Percentiles rank a stretch among this genome's conserved stretches.
These are phyloP conservation scores for Penicillium verhagenii DNA, from an alignment of 495 filamentous ascomycete species.

Conservation along the genomic window DNA sequence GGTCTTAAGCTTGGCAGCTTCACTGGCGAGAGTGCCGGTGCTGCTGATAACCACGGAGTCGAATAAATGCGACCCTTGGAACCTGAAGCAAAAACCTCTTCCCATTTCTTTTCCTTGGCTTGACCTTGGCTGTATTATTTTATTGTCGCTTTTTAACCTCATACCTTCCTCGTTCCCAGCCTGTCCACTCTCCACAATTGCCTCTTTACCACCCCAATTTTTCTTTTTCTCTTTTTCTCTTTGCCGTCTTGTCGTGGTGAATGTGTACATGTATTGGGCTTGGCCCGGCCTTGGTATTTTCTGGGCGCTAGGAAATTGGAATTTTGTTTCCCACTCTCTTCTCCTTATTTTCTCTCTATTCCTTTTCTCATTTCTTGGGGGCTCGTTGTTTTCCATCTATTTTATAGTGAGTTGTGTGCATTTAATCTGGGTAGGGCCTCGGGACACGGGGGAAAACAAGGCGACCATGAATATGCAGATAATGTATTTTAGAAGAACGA, in stretches of 20 bases:
- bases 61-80: slow-evolving; percentile 26
- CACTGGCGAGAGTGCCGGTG: slow-evolving; percentile 33
- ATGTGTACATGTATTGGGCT: slow-evolving; percentile 29
- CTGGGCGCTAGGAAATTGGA: slow-evolving; percentile 38
- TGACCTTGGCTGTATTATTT: slow-evolving; percentile 12
- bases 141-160: slow-evolving; percentile 1
- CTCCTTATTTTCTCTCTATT: slow-evolving; percentile 6
- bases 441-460: not conserved
- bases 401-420: slow-evolving; percentile 3
- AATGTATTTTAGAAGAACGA: slow-evolving; percentile 15
- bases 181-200: slow-evolving; percentile 11
- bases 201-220: slow-evolving; percentile 4
- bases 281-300: slow-evolving; percentile 34
- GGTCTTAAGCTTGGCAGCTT: slow-evolving; percentile 61
- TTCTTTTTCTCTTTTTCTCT: not conserved
- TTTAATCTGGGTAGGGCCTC: not conserved
- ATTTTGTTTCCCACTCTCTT: slow-evolving; percentile 5
- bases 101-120: slow-evolving; percentile 5
- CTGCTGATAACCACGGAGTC: slow-evolving; percentile 40
- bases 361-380: not conserved
- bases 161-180: slow-evolving; percentile 1
- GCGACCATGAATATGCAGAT: slow-evolving; percentile 14
- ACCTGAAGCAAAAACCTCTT: not conserved
- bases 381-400: no score
- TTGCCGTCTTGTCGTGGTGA: not conserved